A percentile compares a stretch with the other conserved stretches of the same genome.
These are phyloP conservation scores for Sisymbrium irio DNA, from an alignment of 345 rosid species.

Conservation along the genomic window DNA sequence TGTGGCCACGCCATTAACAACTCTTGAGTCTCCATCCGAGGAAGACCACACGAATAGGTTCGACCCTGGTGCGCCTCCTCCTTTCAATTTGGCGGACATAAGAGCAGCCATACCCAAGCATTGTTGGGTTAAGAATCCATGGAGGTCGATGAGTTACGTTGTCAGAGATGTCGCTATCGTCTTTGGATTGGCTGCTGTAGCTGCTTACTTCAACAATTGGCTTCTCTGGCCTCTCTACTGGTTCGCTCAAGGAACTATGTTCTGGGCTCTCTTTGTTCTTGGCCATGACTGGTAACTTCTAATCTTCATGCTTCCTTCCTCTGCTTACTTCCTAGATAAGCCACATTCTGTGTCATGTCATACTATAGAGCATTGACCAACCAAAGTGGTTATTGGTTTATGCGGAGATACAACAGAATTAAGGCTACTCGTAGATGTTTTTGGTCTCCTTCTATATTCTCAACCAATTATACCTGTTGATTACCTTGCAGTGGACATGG, in stretches of 20 bases:
- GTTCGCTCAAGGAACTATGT: slow-evolving; percentile 95
- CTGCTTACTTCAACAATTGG: slow-evolving; percentile 66
- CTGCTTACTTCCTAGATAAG: neutral
- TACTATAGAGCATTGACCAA: neutral
- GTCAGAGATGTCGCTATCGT: slow-evolving; percentile 69
- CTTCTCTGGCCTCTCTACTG: slow-evolving; percentile 90
- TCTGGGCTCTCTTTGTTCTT: slow-evolving; percentile 96
- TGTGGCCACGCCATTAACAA: slow-evolving; percentile 50
- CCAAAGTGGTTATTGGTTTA: slow-evolving; percentile 6
- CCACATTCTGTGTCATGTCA: neutral
- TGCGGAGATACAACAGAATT: neutral
- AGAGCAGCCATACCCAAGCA: slow-evolving; percentile 85
- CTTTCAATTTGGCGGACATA: slow-evolving; percentile 68
- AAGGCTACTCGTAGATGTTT: neutral
- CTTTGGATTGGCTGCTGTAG: slow-evolving; percentile 69
- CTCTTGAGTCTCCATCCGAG: slow-evolving; percentile 13
- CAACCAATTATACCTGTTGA: neutral
- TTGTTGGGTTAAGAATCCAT: slow-evolving; percentile 87
- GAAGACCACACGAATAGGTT: slow-evolving; percentile 34
- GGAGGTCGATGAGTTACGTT: slow-evolving; percentile 78
- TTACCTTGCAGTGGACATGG: slow-evolving; percentile 74
- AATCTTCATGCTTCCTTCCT: neutral
- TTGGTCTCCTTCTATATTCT: neutral
- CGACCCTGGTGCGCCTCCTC: slow-evolving; percentile 58
- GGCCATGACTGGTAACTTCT: slow-evolving; percentile 83